These are phyloP conservation scores for Amphibolis antarctica DNA, from an alignment of 106 monocot genomes.

Conservation along the genomic window DNA sequence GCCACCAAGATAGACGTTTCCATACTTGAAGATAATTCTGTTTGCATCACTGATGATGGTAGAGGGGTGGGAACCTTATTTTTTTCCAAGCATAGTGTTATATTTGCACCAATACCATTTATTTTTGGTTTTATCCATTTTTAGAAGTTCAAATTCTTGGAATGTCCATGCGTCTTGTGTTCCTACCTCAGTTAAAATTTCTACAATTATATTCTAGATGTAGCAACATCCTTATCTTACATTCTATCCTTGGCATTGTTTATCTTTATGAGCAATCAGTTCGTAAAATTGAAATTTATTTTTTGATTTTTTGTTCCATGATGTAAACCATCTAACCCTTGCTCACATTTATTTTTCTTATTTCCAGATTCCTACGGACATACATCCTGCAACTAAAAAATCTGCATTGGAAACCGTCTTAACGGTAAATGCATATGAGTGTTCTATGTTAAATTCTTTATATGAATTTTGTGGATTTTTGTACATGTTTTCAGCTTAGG, in stretches of 20 bases:
- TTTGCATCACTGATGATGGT: constrained; percentile 83
- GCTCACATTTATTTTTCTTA: background rate
- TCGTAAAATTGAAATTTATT: background rate
- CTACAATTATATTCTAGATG: background rate
- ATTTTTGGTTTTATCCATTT: no score
- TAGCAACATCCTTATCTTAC: background rate
- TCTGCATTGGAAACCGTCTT: constrained; percentile 94
- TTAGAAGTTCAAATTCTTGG: background rate
- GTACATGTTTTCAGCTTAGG: no score
- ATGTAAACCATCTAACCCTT: background rate
- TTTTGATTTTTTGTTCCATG: background rate
- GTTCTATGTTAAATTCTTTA: no score
- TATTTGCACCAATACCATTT: no score
- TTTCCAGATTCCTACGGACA: constrained; percentile 90
- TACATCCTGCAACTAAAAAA: constrained; percentile 90
- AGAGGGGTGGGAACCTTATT: constrained; percentile 57
- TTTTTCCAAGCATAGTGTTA: background rate
- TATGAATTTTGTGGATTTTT: no score
- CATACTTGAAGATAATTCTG: constrained; percentile 78
- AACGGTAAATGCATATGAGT: constrained; percentile 36
- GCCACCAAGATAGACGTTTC: constrained; percentile 75
- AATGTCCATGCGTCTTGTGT: background rate
- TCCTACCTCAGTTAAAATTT: background rate
- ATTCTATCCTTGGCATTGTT: no score
- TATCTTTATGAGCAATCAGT: no score